Conservation (phyloP, 2,329 filamentous ascomycete genomes). For the Cladosporium oxysporum region DNA sequence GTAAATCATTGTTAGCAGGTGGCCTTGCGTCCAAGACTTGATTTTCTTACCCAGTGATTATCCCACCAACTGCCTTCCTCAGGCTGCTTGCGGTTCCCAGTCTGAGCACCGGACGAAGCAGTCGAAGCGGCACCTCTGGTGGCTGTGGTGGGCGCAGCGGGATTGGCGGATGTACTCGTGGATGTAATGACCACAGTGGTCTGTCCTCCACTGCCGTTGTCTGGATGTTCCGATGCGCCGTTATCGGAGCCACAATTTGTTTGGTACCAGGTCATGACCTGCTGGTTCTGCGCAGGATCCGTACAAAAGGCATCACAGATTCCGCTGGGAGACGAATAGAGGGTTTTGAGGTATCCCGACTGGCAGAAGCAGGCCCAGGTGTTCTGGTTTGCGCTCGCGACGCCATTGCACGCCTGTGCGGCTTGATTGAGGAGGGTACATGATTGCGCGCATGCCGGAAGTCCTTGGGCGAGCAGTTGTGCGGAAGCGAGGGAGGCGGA, state of each 20-base stretch:
- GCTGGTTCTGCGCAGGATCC: conserved; percentile 52
- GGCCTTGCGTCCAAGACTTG: neutral
- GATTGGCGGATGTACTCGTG: conserved; percentile 15
- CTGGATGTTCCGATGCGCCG: conserved; percentile 37
- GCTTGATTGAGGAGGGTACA: conserved; percentile 55
- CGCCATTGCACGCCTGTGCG: conserved; percentile 66
- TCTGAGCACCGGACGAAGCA: conserved; percentile 2
- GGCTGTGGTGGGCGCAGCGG: conserved; percentile 20
- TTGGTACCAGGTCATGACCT: conserved; percentile 71
- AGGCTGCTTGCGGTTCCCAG: neutral
- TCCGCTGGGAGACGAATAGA: conserved; percentile 50
- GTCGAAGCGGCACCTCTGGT: conserved; percentile 13
- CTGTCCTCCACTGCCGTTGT: conserved; percentile 19
- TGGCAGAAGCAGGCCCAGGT: conserved; percentile 74
- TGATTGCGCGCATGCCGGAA: conserved; percentile 40
- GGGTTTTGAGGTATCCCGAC: conserved; percentile 59
- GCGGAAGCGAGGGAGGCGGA: conserved; percentile 23
- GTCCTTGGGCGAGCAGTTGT: conserved; percentile 36
- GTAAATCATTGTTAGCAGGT: neutral
- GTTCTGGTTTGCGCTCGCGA: conserved; percentile 48
- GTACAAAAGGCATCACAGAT: conserved; percentile 60
- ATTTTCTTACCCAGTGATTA: conserved; percentile 18
- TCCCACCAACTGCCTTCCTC: conserved; percentile 29
- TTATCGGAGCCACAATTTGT: conserved; percentile 60
- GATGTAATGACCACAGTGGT: conserved; percentile 12